Base-by-base conservation (phyloP, 805 yeast species). In the Yamadazyma takamatsuzukensis region DNA sequence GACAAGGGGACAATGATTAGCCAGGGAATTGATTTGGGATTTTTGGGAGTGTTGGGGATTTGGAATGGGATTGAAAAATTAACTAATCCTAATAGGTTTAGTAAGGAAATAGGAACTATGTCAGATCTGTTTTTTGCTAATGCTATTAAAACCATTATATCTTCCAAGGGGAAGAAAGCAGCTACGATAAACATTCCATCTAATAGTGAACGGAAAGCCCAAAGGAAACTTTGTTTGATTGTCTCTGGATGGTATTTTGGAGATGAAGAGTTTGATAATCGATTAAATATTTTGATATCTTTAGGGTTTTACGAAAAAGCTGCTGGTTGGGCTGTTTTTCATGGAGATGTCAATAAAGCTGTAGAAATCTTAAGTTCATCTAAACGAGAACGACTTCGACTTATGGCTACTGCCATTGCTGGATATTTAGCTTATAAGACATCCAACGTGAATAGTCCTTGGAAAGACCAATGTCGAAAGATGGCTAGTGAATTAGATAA, bases 241-340 rank as follows among this genome's bases (percentile, higher is more conserved):
- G 85, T 86, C 11, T 80, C 88, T 21, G 97, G 97, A 2, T 89
- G 96, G 94, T 87, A 85, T 47, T 78, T 85, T 47, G 79, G 87
- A 2, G 73, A 75, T 12, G 63, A 74, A 16, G 95, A 86, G 51
- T 70, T 87, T 40, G 95, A 88, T 43, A 78, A 73, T 24, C 78
- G 81, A 40, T 70, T 84, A 24, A 59, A 61, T 15, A 64, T 68
- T 25, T 65, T 90, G 25, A 75, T 80, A 15, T 56, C 61, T 0
- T 55, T 63, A 11, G 88, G 83, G 0, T 72, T 75, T 38, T 74
- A 73, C 41, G 95, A 88, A 40, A 80, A 90, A 51, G 97, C 98
- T 1, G 98, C 97, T 1, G 97, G 95, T 0, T 86, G 96, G 95
- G 97, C 97, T 0, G 89, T 88, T 0, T 90, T 90, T 56, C 90